Conservation (phyloP, 2,329 filamentous ascomycete genomes). For the Remersonia thermophila region DNA sequence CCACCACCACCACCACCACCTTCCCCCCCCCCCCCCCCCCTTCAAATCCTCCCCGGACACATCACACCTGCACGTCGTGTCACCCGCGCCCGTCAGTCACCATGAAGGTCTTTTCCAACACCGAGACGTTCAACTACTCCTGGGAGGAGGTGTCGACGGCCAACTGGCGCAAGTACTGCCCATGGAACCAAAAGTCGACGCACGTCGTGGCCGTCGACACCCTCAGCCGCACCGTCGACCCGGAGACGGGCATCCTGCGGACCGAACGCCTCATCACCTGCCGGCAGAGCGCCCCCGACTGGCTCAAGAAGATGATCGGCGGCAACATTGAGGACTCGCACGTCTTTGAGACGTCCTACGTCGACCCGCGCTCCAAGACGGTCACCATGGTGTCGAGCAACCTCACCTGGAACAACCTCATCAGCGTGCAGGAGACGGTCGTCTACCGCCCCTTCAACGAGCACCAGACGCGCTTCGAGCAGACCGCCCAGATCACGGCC, state of each 20-base stretch:
- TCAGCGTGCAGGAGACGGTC: constrained; percentile 88
- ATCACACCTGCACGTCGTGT: background rate
- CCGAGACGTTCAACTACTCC: constrained; percentile 88
- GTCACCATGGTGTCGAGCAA: constrained; percentile 97
- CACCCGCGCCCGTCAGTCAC: constrained; percentile 9
- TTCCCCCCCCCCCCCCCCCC: too few species aligned
- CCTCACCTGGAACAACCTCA: constrained; percentile 80
- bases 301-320: constrained; percentile 71
- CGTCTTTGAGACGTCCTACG: constrained; percentile 92
- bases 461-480: constrained; percentile 65
- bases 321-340: constrained; percentile 62
- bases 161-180: constrained; percentile 98
- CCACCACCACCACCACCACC: too few species aligned
- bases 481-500: constrained; percentile 86
- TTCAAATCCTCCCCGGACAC: background rate
- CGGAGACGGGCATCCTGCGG: constrained; percentile 45
- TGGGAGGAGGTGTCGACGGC: constrained; percentile 96
- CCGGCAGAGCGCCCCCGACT: constrained; percentile 56
- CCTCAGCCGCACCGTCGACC: constrained; percentile 53
- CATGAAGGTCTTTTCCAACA: constrained; percentile 95
- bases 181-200: constrained; percentile 97
- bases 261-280: constrained; percentile 52
- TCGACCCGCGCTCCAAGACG: constrained; percentile 69
- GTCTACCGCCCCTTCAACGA: constrained; percentile 56
- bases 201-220: constrained; percentile 96